Evolutionary conservation across 495 filamentous ascomycete genomes (phyloP), one percentile per base, ranked within the genome.

Genomic region (Penicillium coffeae): DNA sequence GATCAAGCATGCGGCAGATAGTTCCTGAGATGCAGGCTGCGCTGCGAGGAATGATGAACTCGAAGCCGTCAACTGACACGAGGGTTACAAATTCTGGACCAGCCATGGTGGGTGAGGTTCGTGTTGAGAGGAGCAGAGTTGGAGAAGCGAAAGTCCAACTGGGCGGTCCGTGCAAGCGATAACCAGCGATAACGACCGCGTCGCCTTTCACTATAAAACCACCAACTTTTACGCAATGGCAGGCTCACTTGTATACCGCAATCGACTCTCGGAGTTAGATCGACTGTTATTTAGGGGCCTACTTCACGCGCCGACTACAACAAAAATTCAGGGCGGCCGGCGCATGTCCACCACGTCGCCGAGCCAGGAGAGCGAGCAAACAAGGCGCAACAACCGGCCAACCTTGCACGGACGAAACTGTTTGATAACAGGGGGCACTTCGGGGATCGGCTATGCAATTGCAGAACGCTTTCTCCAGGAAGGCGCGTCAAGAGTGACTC

Each of bases 1-100:
- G 83, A 55, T 95, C 85, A 36, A 98, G 66, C 90, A 96, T 96
- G 56, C 83, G 78, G 50, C 80, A 83, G 56, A 98, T 88, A 15
- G 84, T 85, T 15, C 84, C 84, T 15, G 88, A 89, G 41, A 88
- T 66, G 51, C 79, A 80, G 37, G 89, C 83, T 0, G 87, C 83
- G 38, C 86, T 88, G 38, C 90, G 84, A 5, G 84, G 83, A 30
- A 96, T 70, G 39, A 95, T 79, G 62, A 91, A 97, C 62, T 95
- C 89, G 65, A 86, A 96, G 37, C 84, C 88, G 63, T 97, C 94
- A 48, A 72, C 77, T 0, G 91, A 96, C 15, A 95, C 75, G 3
- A 98, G 78, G 0, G 93, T 95, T 44, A 97, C 83, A 55, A 87
- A 96, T 43, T 69, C 66, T 2, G 67, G 63, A n/a, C 18, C 6